A percentile compares a stretch with the other conserved stretches of the same genome.
Evolutionary conservation across 129 eudicot species (phyloP).

Genomic region (Smallanthus sonchifolius): DNA sequence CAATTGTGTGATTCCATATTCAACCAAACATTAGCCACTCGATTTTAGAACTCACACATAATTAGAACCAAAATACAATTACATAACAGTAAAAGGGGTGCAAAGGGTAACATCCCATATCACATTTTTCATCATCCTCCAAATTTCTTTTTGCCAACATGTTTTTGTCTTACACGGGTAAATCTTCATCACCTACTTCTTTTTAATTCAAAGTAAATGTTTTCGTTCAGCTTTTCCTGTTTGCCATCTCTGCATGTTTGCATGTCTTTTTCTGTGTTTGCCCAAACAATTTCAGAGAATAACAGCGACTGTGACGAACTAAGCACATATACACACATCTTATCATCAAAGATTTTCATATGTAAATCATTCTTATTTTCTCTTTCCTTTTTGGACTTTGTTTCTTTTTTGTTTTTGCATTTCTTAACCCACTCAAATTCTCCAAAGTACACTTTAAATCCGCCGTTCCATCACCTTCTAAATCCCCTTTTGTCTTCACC

Average conservation of each 20-base stretch:
- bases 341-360: conserved; percentile 31
- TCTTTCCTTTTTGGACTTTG: conserved; percentile 25
- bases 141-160: neutral
- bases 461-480: conserved; percentile 32
- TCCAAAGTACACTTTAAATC: conserved; percentile 35
- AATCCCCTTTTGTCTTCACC: conserved; percentile 23
- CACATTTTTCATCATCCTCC: neutral
- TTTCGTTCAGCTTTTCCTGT: conserved; percentile 36
- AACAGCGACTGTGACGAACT: conserved; percentile 41
- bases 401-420: neutral
- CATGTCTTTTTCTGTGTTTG: conserved; percentile 41
- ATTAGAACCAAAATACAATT: neutral
- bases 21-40: neutral
- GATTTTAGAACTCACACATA: neutral
- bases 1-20: no score
- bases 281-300: conserved; percentile 45
- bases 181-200: conserved; percentile 23
- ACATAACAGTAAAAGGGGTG: conserved; percentile 23
- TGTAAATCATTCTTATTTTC: conserved; percentile 28
- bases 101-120: conserved; percentile 22
- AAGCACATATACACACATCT: conserved; percentile 22
- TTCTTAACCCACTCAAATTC: conserved; percentile 17
- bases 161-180: conserved; percentile 35
- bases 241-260: conserved; percentile 55
- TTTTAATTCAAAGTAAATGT: conserved; percentile 34